Conservation (phyloP, 768 basidiomycete genomes). For the Russula lepida region DNA sequence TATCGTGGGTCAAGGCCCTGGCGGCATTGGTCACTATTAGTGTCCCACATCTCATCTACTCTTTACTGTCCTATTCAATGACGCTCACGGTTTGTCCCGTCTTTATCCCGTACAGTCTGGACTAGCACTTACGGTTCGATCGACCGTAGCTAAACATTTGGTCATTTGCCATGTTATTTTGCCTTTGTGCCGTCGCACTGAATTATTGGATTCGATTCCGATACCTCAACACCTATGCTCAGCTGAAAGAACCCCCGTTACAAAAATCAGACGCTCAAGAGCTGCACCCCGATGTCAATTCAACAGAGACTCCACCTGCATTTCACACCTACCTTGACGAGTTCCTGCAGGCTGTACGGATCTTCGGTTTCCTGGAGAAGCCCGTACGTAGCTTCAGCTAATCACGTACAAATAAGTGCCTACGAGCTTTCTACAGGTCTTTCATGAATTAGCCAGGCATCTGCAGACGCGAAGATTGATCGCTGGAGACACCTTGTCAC, state of each 20-base stretch:
- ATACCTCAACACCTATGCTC: slow-evolving; percentile 66
- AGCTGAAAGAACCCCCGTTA: slow-evolving; percentile 73
- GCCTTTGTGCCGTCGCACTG: slow-evolving; percentile 52
- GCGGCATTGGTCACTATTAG: slow-evolving; percentile 78
- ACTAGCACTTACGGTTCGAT: slow-evolving; percentile 4
- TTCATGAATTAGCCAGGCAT: slow-evolving; percentile 94
- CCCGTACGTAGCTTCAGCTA: slow-evolving; percentile 49
- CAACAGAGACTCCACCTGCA: slow-evolving; percentile 57
- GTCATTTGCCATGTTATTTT: slow-evolving; percentile 75
- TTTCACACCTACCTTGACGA: slow-evolving; percentile 98
- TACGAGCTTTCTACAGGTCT: slow-evolving; percentile 46
- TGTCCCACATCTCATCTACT: slow-evolving; percentile 69
- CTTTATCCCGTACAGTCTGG: background rate
- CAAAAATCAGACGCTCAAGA: slow-evolving; percentile 78
- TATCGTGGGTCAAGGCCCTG: slow-evolving; percentile 68
- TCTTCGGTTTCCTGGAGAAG: slow-evolving; percentile 97
- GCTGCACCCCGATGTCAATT: slow-evolving; percentile 87
- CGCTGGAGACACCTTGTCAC: slow-evolving; percentile 88
- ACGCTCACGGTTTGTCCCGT: slow-evolving; percentile 58
- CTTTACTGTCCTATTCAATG: slow-evolving; percentile 78
- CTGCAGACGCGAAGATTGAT: slow-evolving; percentile 91
- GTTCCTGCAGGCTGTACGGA: slow-evolving; percentile 90
- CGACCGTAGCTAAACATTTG: slow-evolving; percentile 74
- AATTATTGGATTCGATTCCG: slow-evolving; percentile 83
- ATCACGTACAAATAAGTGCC: background rate